Base-by-base conservation (phyloP, 345 rosid species). In the Eucalyptus pauciflora region DNA sequence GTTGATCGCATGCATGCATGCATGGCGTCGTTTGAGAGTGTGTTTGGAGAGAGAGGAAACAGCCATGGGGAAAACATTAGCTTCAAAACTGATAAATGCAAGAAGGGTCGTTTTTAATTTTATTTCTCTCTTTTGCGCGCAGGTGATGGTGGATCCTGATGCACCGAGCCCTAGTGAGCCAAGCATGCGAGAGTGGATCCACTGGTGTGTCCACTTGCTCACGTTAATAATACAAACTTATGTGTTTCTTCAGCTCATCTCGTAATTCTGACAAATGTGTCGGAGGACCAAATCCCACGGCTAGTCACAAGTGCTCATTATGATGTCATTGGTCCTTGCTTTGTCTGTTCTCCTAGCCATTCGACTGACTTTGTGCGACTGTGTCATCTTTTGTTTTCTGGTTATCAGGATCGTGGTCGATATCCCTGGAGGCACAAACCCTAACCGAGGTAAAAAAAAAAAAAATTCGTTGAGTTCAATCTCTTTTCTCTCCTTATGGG, bases 81-180 rank as follows among this genome's bases (percentile, higher is more conserved):
- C 83, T 37, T 37, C 46, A 24, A 41, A 76, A 76, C 83, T 76
- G 27, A 18, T 37, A 37, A 37, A 20, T 58, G 50, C 50, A 41
- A 4, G 88, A 37, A 76, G 83, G 83, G 58, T 20, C 58, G 13
- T 29, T 17, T 51, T 31, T 67, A 24, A 24, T 15, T 45, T 31
- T n/a, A 12, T 27, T 49, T 43, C 29, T n/a, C 48, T 17, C n/a
- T 29, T 15, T 20, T 17, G 49, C 86, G 49, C 86, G 43, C 89
- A 96, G 99, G 95, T 96, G 91, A 97, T 97, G 99, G 95, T 94
- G 43, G 98, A 97, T 89, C 98, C 99, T 71, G 99, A 97, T 89
- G 99, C 99, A 43, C 99, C 99, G 10, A 96, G 98, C 81, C 99
- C 99, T 17, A 95, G 99, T 87, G 98, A 96, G 89, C 99, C 99